Base-by-base conservation (phyloP, 1,284 basidiomycete species). In the Golubevia pallescens region DNA sequence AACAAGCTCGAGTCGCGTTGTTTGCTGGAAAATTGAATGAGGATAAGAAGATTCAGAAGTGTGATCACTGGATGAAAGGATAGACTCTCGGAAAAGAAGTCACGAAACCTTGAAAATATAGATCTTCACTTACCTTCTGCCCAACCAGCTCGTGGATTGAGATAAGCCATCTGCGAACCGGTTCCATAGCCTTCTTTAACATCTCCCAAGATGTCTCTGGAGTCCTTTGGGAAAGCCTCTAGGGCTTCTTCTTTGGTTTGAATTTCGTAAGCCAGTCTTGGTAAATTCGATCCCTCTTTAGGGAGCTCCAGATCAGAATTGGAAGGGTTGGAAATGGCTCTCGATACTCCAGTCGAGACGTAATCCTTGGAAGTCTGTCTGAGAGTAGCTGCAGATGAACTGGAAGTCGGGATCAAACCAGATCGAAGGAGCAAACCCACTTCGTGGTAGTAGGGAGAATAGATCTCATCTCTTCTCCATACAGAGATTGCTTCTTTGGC, bases 61-160 rank as follows among this genome's bases (percentile, higher is more conserved):
- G n/a, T n/a, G n/a, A n/a, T n/a, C n/a, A n/a, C n/a, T n/a, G n/a
- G n/a, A n/a, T n/a, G n/a, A n/a, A n/a, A n/a, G n/a, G n/a, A n/a
- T n/a, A n/a, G n/a, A n/a, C n/a, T n/a, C n/a, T n/a, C n/a, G n/a
- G n/a, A n/a, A n/a, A n/a, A n/a, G n/a, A n/a, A n/a, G n/a, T n/a
- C n/a, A n/a, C n/a, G n/a, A n/a, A n/a, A n/a, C n/a, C n/a, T n/a
- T n/a, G n/a, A n/a, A n/a, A n/a, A n/a, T n/a, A n/a, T n/a, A n/a
- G n/a, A n/a, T n/a, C n/a, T n/a, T n/a, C n/a, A n/a, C 34, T 10
- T 10, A 5, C 79, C 78, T 42, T 80, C 78, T 1, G 75, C 79
- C 81, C 81, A 83, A 2, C 81, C 79, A 8, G 71, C 79, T 0
- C 75, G 61, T 0, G 81, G 79, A 58, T 83, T 81, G 34, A 77